Conservation (phyloP, 257 asterid species). For the Penstemon eatonii region DNA sequence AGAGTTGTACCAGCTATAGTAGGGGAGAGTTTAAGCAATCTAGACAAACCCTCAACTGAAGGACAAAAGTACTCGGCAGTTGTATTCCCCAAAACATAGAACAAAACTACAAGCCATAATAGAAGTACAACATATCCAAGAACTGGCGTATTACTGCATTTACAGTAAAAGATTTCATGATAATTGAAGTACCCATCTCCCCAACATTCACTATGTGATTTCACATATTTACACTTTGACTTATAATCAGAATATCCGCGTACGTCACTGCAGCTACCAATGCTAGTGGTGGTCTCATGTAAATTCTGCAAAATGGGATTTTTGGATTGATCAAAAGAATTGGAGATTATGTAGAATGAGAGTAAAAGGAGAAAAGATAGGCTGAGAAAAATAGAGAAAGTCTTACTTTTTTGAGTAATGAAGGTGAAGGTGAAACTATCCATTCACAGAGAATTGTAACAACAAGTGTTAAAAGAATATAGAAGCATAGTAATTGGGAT, state of each 20-base stretch:
- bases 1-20: slow-evolving; percentile 80
- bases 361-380: slow-evolving; percentile 41
- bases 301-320: background rate
- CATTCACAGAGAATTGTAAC: slow-evolving; percentile 32
- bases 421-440: slow-evolving; percentile 25
- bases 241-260: slow-evolving; percentile 27
- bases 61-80: slow-evolving; percentile 74
- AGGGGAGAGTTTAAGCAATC: slow-evolving; percentile 62
- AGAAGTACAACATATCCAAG: slow-evolving; percentile 47
- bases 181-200: slow-evolving; percentile 63
- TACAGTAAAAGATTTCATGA: slow-evolving; percentile 63
- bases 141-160: slow-evolving; percentile 28
- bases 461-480: background rate
- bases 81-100: slow-evolving; percentile 69
- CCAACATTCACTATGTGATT: slow-evolving; percentile 34
- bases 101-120: slow-evolving; percentile 55
- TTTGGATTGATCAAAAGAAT: slow-evolving; percentile 6
- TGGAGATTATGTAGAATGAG: slow-evolving; percentile 38
- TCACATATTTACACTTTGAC: slow-evolving; percentile 52
- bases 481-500: slow-evolving; percentile 10
- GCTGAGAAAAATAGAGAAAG: slow-evolving; percentile 42
- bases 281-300: background rate
- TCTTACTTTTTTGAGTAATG: slow-evolving; percentile 24
- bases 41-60: slow-evolving; percentile 54
- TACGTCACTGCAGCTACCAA: slow-evolving; percentile 38